phyloP scores from a whole-genome alignment of 2,329 filamentous ascomycete genomes.

The Aspergillus alliaceus region DNA sequence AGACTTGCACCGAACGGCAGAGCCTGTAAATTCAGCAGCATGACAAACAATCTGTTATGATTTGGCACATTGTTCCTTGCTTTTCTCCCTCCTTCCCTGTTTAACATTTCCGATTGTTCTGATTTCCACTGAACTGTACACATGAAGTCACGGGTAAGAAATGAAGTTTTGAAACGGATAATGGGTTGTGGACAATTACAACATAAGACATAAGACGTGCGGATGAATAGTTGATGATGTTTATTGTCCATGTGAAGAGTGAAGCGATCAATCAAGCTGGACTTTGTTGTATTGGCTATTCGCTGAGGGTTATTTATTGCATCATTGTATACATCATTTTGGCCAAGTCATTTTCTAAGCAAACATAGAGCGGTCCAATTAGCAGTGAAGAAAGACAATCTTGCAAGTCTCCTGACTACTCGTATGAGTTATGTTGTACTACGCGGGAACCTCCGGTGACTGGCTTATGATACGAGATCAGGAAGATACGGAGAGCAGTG shows the following conservation, averaged over 20 bases:
- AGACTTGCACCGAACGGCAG: slow-evolving; percentile 6
- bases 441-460: neutral
- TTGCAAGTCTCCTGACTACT: neutral
- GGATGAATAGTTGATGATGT: no score
- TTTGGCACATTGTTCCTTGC: neutral
- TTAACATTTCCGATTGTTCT: neutral
- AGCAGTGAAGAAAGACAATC: neutral
- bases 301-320: neutral
- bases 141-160: neutral
- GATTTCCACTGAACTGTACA: neutral
- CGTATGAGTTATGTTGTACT: neutral
- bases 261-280: neutral
- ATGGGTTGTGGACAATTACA: neutral
- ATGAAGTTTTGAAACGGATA: neutral
- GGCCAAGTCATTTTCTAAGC: neutral
- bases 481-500: neutral
- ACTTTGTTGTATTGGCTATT: neutral
- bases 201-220: no score
- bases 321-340: neutral
- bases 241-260: neutral
- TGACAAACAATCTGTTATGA: neutral
- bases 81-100: neutral
- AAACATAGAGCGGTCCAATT: neutral
- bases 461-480: neutral
- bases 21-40: slow-evolving; percentile 6